Conservation (phyloP, 768 basidiomycete species). For the Termitomyces sp. region DNA sequence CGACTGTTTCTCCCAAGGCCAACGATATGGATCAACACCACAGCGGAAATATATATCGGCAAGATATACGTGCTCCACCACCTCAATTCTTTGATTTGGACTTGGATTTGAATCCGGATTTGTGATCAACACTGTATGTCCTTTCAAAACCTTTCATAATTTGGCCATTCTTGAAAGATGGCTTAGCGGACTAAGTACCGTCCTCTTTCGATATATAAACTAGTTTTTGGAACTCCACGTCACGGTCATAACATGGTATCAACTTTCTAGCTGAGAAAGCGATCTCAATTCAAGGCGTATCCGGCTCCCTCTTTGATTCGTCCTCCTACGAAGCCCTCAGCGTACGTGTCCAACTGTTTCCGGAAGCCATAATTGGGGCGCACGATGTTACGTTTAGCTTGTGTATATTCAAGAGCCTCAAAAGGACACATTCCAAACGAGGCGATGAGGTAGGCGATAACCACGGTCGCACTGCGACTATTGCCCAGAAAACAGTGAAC, state of each 20-base stretch:
- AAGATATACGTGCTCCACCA: constrained; percentile 59
- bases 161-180: no score
- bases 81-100: constrained; percentile 75
- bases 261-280: not conserved
- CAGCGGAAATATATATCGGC: constrained; percentile 67
- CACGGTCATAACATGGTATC: not conserved
- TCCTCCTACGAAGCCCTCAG: constrained; percentile 21
- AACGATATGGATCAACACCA: constrained; percentile 45
- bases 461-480: constrained; percentile 71
- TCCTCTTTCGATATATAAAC: no score
- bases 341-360: constrained; percentile 47
- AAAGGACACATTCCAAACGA: constrained; percentile 46
- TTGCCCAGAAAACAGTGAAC: constrained; percentile 79
- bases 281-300: constrained; percentile 27
- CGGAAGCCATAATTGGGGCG: constrained; percentile 68
- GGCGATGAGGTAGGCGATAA: constrained; percentile 68
- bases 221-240: no score
- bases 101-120: constrained; percentile 80
- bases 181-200: no score
- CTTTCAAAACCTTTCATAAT: not conserved
- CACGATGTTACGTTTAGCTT: constrained; percentile 54
- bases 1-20: constrained; percentile 56
- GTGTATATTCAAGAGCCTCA: constrained; percentile 54
- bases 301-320: no score
- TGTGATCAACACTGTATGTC: constrained; percentile 30